Conservation (phyloP, 1,139 yeast genomes). For the Scheffersomyces stambukii region DNA sequence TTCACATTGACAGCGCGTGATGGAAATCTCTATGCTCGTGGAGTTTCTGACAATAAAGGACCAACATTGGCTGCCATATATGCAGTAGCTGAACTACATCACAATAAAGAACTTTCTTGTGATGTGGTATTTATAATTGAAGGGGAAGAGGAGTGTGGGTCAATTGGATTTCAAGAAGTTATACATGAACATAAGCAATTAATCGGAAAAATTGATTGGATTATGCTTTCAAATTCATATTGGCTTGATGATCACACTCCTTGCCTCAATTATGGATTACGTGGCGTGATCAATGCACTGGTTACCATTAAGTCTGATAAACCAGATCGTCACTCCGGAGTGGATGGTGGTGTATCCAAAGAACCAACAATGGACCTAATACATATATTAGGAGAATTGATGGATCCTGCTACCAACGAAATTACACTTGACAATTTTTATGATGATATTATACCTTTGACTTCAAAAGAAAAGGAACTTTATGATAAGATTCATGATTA, state of each 20-base stretch:
- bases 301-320: conserved; percentile 64
- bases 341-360: conserved; percentile 86
- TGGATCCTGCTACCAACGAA: conserved; percentile 50
- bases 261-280: conserved; percentile 86
- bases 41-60: conserved; percentile 93
- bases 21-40: conserved; percentile 88
- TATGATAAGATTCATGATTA: conserved; percentile 59
- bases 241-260: conserved; percentile 92
- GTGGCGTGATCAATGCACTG: conserved; percentile 86
- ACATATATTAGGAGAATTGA: conserved; percentile 61
- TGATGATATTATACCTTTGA: conserved; percentile 56
- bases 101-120: conserved; percentile 48
- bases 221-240: conserved; percentile 82
- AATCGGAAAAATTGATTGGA: conserved; percentile 81
- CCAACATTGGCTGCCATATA: conserved; percentile 87
- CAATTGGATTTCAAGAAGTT: conserved; percentile 74
- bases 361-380: conserved; percentile 90
- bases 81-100: conserved; percentile 73
- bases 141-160: conserved; percentile 95
- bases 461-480: conserved; percentile 50
- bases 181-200: conserved; percentile 45
- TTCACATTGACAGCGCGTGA: conserved; percentile 69
- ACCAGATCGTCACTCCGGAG: conserved; percentile 94
- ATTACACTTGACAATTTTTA: conserved; percentile 70
- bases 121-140: conserved; percentile 85